Base-by-base conservation (phyloP, 73 alveolate species). In the Paramecium biaurelia region DNA sequence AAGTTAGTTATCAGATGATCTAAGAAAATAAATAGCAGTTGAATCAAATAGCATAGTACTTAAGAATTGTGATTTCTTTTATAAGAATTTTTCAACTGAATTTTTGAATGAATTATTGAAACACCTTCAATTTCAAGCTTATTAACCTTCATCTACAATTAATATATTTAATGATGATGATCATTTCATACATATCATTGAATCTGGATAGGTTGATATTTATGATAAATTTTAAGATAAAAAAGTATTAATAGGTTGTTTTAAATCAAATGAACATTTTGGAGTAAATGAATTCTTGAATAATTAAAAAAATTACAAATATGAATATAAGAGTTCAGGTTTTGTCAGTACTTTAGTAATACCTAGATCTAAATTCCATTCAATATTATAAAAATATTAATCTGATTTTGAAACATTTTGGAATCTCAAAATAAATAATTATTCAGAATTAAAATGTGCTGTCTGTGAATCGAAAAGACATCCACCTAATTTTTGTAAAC, bases 161-260 rank as follows among this genome's bases (percentile, higher is more conserved):
- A 47, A 79, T 79, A 43, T 41, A 4, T 30, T 37, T 20, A 43
- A 32, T 35, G 86, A 72, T 12, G 56, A 35, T 34, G 72, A 79
- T 45, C 34, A 34, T 37, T 74, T 74, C 59, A 79, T 79, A 9
- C 56, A 47, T 45, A 41, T 79, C 4, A 45, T 79, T 18, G 90
- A 79, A 47, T 79, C 70, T 43, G 90, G 90, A 20, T 45, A 23
- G 7, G 74, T 79, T 10, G 90, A 79, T 23, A 34, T 79, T 79
- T 79, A 41, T 79, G 45, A 79, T 35, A 38, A 42, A 26, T 11
- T 49, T 14, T 30, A 11, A 3, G 84, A 63, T 12, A 63, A 63
- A 72, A 72, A 72, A 38, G 86, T 72, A 4, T 28, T 35, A n/a
- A 35, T 72, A 1, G 86, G 86, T 15, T 12, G 21, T 35, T 35